Evolutionary conservation across 2,329 filamentous ascomycete species (phyloP).

Genomic region (Cytospora chrysosperma): DNA sequence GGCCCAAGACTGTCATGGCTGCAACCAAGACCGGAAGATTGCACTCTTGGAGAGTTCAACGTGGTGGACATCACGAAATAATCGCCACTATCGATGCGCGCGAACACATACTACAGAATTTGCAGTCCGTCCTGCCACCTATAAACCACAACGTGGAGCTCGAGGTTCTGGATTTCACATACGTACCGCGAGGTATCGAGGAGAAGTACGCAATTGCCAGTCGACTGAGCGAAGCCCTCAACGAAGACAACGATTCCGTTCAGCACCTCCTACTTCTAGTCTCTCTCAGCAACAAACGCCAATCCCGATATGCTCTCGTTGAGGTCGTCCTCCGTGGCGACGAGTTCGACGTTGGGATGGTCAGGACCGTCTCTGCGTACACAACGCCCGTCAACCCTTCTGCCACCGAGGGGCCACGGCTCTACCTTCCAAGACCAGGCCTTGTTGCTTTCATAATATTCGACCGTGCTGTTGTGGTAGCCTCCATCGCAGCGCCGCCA

Average conservation of each 20-base stretch:
- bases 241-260: slow-evolving; percentile 49
- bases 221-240: slow-evolving; percentile 50
- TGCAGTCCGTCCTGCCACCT: slow-evolving; percentile 55
- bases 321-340: slow-evolving; percentile 63
- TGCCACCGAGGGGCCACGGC: slow-evolving; percentile 52
- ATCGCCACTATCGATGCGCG: slow-evolving; percentile 70
- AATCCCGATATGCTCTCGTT: slow-evolving; percentile 70
- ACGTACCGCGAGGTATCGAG: slow-evolving; percentile 56
- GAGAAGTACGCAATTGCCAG: slow-evolving; percentile 50
- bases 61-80: slow-evolving; percentile 78
- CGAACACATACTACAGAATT: slow-evolving; percentile 59
- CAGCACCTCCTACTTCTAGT: slow-evolving; percentile 63
- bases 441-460: slow-evolving; percentile 83
- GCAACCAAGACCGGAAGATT: slow-evolving; percentile 75
- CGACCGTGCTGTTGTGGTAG: slow-evolving; percentile 72
- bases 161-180: slow-evolving; percentile 77
- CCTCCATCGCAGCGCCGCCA: slow-evolving; percentile 67
- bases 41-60: slow-evolving; percentile 85
- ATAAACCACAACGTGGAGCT: slow-evolving; percentile 57
- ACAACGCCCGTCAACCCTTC: slow-evolving; percentile 49
- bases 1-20: slow-evolving; percentile 81
- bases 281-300: slow-evolving; percentile 51
- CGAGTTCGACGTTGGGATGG: slow-evolving; percentile 58
- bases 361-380: slow-evolving; percentile 68
- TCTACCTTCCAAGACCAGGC: slow-evolving; percentile 76